A percentile compares a stretch with the other conserved stretches of the same genome.
Conservation (phyloP, 495 filamentous ascomycete genomes). For the Platismatia glauca region DNA sequence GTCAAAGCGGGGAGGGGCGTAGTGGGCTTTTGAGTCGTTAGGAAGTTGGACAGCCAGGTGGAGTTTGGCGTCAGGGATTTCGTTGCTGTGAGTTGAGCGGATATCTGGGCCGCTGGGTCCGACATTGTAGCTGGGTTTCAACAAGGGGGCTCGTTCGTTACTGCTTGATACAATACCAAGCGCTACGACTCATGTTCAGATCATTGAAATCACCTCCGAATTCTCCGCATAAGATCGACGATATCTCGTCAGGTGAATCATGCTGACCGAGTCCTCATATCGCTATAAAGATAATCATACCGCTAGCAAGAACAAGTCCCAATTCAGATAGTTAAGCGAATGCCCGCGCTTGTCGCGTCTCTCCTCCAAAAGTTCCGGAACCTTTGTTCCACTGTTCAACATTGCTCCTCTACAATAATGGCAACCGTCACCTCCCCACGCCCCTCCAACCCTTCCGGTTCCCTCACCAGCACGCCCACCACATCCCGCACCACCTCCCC, state of each 20-base stretch:
- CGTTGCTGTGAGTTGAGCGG: slow-evolving; percentile 34
- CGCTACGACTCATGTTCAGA: neutral
- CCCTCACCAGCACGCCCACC: slow-evolving; percentile 46
- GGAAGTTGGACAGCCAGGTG: slow-evolving; percentile 38
- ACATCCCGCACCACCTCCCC: slow-evolving; percentile 43
- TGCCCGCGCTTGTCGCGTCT: neutral
- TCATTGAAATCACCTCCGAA: neutral
- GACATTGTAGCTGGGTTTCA: slow-evolving; percentile 28
- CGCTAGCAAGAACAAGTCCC: neutral
- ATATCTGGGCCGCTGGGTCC: slow-evolving; percentile 30
- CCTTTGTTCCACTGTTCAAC: neutral
- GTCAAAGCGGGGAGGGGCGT: slow-evolving; percentile 62
- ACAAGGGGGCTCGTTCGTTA: neutral
- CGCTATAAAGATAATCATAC: neutral
- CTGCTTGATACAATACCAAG: neutral
- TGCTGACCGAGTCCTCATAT: neutral
- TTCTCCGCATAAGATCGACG: neutral
- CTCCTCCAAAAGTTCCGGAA: neutral
- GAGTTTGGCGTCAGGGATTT: slow-evolving; percentile 38
- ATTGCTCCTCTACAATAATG: slow-evolving; percentile 43
- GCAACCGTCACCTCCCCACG: slow-evolving; percentile 69
- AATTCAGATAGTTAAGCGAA: slow-evolving; percentile 2
- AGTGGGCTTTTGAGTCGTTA: slow-evolving; percentile 38
- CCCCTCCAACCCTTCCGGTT: slow-evolving; percentile 62
- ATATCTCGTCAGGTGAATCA: neutral